Percentiles rank a stretch among this genome's conserved stretches.
Conservation (phyloP, 345 rosid genomes). For the Clarkia xantiana region DNA sequence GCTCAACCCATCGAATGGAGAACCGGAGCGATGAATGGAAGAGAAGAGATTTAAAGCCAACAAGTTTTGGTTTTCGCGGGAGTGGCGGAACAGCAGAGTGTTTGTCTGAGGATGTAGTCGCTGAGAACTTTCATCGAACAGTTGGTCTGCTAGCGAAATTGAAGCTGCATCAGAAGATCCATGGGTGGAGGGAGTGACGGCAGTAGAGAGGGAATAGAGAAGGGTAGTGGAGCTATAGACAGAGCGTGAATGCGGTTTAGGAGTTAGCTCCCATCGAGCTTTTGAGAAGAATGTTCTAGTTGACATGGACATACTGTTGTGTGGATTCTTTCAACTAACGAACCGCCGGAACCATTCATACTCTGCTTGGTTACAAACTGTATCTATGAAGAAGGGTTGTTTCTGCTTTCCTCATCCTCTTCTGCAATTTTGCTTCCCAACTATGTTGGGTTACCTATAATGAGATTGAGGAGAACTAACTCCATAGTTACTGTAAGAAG, state of each 20-base stretch:
- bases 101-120: slow-evolving; percentile 12
- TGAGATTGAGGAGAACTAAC: too few species aligned
- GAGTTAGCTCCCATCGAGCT: neutral
- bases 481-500: too few species aligned
- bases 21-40: slow-evolving; percentile 34
- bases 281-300: neutral
- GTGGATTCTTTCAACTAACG: too few species aligned
- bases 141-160: neutral
- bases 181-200: too few species aligned
- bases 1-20: slow-evolving; percentile 34
- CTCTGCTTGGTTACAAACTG: too few species aligned
- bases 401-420: too few species aligned
- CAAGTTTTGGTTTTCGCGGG: slow-evolving; percentile 35
- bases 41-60: slow-evolving; percentile 40
- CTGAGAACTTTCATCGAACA: slow-evolving; percentile 36
- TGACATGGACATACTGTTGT: neutral
- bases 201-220: neutral
- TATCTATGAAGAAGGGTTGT: too few species aligned
- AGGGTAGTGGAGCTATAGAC: neutral
- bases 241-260: neutral
- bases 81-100: slow-evolving; percentile 33
- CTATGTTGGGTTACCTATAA: too few species aligned
- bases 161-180: too few species aligned
- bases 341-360: neutral
- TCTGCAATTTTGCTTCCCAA: too few species aligned